Conservation (phyloP, 345 rosid genomes). For the Salix koriyanagi region DNA sequence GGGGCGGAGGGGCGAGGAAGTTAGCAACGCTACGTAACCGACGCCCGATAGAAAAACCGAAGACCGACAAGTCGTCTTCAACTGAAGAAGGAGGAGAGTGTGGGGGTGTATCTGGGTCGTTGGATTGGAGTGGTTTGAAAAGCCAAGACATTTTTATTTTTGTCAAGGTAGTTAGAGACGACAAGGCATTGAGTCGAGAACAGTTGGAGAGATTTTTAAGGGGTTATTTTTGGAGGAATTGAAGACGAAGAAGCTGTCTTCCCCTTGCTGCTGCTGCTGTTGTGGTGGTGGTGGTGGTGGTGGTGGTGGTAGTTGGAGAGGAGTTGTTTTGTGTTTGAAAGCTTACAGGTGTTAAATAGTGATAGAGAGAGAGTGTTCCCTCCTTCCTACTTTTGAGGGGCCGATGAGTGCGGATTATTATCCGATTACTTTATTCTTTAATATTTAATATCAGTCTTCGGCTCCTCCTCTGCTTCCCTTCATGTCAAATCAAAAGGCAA, state of each 20-base stretch:
- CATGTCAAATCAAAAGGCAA: no score
- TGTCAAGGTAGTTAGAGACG: background rate
- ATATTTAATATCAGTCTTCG: no score
- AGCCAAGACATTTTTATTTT: conserved; percentile 52
- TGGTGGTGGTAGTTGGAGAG: background rate
- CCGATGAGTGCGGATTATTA: no score
- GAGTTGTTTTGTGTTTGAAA: background rate
- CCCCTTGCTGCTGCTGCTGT: no score
- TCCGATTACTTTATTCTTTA: no score
- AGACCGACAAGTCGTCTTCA: conserved; percentile 37
- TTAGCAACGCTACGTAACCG: conserved; percentile 57
- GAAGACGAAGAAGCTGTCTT: background rate
- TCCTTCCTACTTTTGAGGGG: no score
- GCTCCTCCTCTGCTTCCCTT: no score
- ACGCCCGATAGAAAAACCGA: conserved; percentile 48
- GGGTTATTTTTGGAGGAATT: no score
- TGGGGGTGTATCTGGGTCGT: conserved; percentile 25
- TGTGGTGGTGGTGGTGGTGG: background rate
- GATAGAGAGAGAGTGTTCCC: no score
- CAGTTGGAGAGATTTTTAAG: no score
- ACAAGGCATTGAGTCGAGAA: background rate
- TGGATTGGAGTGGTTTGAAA: conserved; percentile 41
- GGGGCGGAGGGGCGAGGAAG: conserved; percentile 53
- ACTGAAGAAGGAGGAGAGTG: conserved; percentile 8
- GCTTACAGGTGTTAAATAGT: background rate